phyloP scores from a whole-genome alignment of 2,329 filamentous ascomycete species.

The Aspergillus quadricinctus region DNA sequence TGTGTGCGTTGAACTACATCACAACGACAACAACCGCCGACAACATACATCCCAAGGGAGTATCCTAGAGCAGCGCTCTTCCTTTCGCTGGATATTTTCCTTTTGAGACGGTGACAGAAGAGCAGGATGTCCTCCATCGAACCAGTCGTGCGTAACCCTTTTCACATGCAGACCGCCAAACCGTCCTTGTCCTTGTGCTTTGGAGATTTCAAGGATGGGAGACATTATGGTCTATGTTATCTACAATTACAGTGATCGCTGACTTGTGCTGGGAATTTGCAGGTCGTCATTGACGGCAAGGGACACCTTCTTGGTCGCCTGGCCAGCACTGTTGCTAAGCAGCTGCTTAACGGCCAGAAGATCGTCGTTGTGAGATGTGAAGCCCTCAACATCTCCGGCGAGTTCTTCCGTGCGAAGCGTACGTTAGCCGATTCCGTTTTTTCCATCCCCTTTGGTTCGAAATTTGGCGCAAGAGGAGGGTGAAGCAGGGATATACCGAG shows the following conservation, averaged over 20 bases:
- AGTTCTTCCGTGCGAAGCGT: conserved; percentile 99
- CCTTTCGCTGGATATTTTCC: conserved; percentile 39
- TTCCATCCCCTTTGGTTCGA: conserved; percentile 5
- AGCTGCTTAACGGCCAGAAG: conserved; percentile 98
- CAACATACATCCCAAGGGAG: conserved; percentile 41
- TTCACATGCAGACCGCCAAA: conserved; percentile 10
- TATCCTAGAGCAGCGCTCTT: conserved; percentile 40
- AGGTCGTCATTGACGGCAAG: conserved; percentile 99
- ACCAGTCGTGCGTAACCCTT: conserved; percentile 55
- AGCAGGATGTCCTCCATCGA: conserved; percentile 63
- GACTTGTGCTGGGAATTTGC: conserved; percentile 40
- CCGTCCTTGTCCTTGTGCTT: conserved; percentile 7
- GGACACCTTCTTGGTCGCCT: conserved; percentile 99
- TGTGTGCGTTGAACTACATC: conserved; percentile 41
- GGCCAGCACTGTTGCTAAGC: conserved; percentile 97
- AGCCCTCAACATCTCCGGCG: conserved; percentile 99
- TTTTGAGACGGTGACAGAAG: conserved; percentile 37
- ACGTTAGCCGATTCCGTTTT: conserved; percentile 54
- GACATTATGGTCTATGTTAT: background rate
- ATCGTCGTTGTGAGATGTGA: conserved; percentile 98
- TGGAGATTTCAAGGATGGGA: conserved; percentile 2
- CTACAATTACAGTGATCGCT: conserved; percentile 21
- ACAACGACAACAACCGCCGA: conserved; percentile 46
- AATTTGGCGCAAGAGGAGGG: conserved; percentile 5
- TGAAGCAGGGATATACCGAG: background rate